Evolutionary conservation across 2,329 filamentous ascomycete species (phyloP).

Genomic region (Zarea fungicola): DNA sequence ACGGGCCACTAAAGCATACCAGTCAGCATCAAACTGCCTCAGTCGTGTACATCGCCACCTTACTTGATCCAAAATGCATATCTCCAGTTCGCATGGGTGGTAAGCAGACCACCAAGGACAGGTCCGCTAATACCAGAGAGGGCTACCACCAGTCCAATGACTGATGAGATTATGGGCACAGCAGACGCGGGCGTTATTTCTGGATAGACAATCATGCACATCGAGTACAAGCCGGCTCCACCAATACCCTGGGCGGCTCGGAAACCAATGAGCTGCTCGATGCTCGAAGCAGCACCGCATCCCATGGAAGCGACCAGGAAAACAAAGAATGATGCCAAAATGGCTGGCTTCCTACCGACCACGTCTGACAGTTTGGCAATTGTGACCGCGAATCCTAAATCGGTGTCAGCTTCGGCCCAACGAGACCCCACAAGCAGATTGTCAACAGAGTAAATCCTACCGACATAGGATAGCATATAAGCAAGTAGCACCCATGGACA

Average conservation of each 20-base stretch:
- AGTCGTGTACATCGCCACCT: no score
- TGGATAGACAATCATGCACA: conserved; percentile 15
- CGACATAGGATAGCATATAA: not conserved
- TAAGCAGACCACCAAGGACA: conserved; percentile 15
- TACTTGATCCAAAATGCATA: conserved; percentile 18
- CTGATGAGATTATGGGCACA: conserved; percentile 9
- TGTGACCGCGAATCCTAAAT: conserved; percentile 15
- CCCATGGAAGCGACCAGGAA: conserved; percentile 16
- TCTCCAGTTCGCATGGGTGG: conserved; percentile 11
- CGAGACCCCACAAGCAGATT: no score
- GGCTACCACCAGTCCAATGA: conserved; percentile 16
- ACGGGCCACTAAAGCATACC: no score
- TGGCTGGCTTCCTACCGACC: conserved; percentile 14
- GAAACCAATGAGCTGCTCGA: conserved; percentile 17
- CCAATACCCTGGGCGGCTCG: conserved; percentile 17
- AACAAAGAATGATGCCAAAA: conserved; percentile 11
- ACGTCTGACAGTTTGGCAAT: conserved; percentile 14
- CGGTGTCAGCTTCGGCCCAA: not conserved
- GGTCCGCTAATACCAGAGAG: conserved; percentile 16
- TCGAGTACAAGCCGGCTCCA: conserved; percentile 17
- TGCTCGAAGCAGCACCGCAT: conserved; percentile 11
- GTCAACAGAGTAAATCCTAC: conserved; percentile 22
- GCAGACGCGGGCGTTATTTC: conserved; percentile 14
- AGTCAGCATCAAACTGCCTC: no score
- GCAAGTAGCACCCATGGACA: not conserved